Base-by-base conservation (phyloP, 1,284 basidiomycete species). In the Cutaneotrichosporon arboriforme region DNA sequence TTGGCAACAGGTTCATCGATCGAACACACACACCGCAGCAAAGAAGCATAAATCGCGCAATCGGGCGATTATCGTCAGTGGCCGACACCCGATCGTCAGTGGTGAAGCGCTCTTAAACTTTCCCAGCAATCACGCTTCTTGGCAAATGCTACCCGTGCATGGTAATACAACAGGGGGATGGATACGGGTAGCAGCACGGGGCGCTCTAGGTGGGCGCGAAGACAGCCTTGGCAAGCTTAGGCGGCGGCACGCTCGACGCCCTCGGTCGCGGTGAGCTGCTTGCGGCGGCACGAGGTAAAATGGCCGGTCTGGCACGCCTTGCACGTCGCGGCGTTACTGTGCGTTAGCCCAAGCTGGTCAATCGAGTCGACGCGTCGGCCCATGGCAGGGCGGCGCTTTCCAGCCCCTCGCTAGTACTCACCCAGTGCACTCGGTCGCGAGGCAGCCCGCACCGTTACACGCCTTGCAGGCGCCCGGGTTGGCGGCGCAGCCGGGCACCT, bases 391-490 rank as follows among this genome's bases (percentile, higher is more conserved):
- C n/a, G n/a, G n/a, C n/a, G n/a, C n/a, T n/a, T n/a, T n/a, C n/a
- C 46, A 38, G 22, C 14, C 8, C 40, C 12, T n/a, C n/a, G n/a
- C n/a, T n/a, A n/a, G n/a, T n/a, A 65, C 70, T 64, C 46, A 73
- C 70, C 70, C 71, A 33, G 71, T 73, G 54, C 71, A 73, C 53
- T 66, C 66, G 38, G 57, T 64, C 21, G 71, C 68, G 45, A 69
- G 58, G 47, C 70, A 72, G 48, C 70, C 69, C n/a, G 55, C 57
- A 33, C 68, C 70, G 51, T 70, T 49, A 57, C 71, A 73, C 34
- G 67, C 67, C 20, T 52, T 33, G 54, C 71, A 73, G 23, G 54
- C 26, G 14, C 49, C 33, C 22, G 71, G 65, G 60, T 72, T 61
- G 60, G 71, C 64, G 8, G 65, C 59, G 54, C 71, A 73, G 49